These are phyloP conservation scores for Talaromyces funiculosus DNA, from an alignment of 2,329 filamentous ascomycete species.

Conservation along the genomic window DNA sequence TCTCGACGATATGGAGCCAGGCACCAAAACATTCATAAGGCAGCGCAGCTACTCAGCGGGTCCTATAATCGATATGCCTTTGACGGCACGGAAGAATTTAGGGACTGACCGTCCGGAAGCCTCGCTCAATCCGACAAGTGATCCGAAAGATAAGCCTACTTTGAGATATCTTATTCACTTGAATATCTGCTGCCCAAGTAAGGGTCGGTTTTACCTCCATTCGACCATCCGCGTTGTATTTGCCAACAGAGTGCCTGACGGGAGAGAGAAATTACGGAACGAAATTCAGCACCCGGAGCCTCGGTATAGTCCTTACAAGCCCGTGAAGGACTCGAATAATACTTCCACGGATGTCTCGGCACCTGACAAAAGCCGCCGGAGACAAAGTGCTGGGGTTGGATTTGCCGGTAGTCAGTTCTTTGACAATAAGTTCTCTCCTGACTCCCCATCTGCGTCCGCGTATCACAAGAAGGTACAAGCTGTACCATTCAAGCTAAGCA, in stretches of 20 bases:
- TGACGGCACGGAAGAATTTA: conserved; percentile 36
- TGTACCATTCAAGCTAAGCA: conserved; percentile 2
- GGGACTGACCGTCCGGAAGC: conserved; percentile 52
- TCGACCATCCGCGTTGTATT: conserved; percentile 92
- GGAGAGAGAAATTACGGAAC: conserved; percentile 84
- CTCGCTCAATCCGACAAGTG: conserved; percentile 41
- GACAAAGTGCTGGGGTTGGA: conserved; percentile 51
- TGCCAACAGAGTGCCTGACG: conserved; percentile 90
- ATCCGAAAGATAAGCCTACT: conserved; percentile 54
- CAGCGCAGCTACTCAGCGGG: conserved; percentile 90
- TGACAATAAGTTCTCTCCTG: conserved; percentile 1
- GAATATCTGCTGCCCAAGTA: conserved; percentile 82
- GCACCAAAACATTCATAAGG: conserved; percentile 91
- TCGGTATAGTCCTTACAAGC: conserved; percentile 77
- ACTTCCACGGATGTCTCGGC: conserved; percentile 32
- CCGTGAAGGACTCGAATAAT: conserved; percentile 30
- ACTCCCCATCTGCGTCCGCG: not conserved
- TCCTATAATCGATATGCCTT: conserved; percentile 69
- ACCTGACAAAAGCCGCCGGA: conserved; percentile 47
- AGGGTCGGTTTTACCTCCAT: conserved; percentile 82
- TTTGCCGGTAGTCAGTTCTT: conserved; percentile 17
- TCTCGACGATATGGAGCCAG: conserved; percentile 82
- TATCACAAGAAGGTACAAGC: not conserved
- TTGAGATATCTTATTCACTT: conserved; percentile 87
- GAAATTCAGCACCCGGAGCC: conserved; percentile 88